Percentiles rank a stretch among this genome's conserved stretches.
These are phyloP conservation scores for Aspergillus fischeri DNA, from an alignment of 2,329 filamentous ascomycete genomes.

Conservation along the genomic window DNA sequence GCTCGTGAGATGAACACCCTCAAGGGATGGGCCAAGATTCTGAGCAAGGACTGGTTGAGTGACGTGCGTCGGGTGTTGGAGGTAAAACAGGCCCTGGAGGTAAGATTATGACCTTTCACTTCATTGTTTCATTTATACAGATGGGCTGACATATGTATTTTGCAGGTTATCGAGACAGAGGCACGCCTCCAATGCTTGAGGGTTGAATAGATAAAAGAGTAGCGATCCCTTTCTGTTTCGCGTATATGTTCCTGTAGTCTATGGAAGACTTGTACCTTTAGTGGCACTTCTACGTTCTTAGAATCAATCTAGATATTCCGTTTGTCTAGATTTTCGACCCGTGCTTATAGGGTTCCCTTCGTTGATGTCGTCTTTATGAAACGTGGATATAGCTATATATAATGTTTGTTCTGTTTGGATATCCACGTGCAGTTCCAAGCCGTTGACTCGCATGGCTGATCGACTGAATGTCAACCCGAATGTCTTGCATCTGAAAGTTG, in stretches of 20 bases:
- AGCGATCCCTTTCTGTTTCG: conserved; percentile 25
- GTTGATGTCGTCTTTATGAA: background rate
- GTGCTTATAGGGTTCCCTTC: conserved; percentile 4
- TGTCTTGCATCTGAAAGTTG: background rate
- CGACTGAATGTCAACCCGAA: background rate
- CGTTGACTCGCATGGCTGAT: background rate
- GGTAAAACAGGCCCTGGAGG: conserved; percentile 92
- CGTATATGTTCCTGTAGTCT: conserved; percentile 29
- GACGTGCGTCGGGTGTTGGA: conserved; percentile 91
- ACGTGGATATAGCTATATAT: background rate
- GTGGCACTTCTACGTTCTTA: conserved; percentile 32
- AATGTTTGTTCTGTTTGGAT: conserved; percentile 23
- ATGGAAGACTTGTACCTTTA: conserved; percentile 38
- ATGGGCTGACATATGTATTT: conserved; percentile 14
- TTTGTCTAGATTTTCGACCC: conserved; percentile 8
- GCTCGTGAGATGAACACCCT: conserved; percentile 93
- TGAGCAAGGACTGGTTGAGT: conserved; percentile 88
- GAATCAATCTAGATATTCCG: conserved; percentile 35
- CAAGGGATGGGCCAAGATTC: conserved; percentile 88
- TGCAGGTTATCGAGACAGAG: conserved; percentile 80
- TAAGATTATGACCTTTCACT: conserved; percentile 47
- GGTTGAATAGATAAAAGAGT: conserved; percentile 57
- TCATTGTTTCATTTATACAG: background rate
- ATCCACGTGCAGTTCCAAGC: conserved; percentile 5
- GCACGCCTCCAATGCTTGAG: conserved; percentile 82